Percentiles rank a stretch among this genome's conserved stretches.
These are phyloP conservation scores for Penicillium lagena DNA, from an alignment of 495 filamentous ascomycete genomes.

Conservation along the genomic window DNA sequence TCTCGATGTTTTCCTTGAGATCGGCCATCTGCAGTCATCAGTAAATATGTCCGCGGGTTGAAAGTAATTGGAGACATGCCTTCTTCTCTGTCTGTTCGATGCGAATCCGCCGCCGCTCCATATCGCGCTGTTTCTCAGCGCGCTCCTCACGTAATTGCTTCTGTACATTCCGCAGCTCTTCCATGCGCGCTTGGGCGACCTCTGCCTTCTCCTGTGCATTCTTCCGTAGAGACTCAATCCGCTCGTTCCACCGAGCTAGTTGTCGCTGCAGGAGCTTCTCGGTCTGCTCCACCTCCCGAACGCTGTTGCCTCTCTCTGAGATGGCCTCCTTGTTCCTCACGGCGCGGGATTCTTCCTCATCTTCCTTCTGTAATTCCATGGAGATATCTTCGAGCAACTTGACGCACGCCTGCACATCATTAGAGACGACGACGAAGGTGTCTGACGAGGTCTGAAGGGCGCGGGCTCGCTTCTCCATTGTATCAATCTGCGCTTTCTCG, in stretches of 20 bases:
- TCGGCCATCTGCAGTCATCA: slow-evolving; percentile 72
- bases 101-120: slow-evolving; percentile 80
- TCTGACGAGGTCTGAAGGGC: slow-evolving; percentile 90
- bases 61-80: slow-evolving; percentile 42
- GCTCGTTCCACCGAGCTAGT: slow-evolving; percentile 72
- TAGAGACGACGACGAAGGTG: slow-evolving; percentile 74
- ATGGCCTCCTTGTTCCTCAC: slow-evolving; percentile 78
- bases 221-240: slow-evolving; percentile 72
- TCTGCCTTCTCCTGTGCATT: slow-evolving; percentile 75
- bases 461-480: slow-evolving; percentile 74
- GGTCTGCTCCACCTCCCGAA: slow-evolving; percentile 81
- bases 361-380: slow-evolving; percentile 77
- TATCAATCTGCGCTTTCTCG: slow-evolving; percentile 79
- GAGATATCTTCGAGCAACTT: slow-evolving; percentile 85
- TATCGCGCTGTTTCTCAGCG: slow-evolving; percentile 75
- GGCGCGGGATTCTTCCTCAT: slow-evolving; percentile 76
- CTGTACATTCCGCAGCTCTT: slow-evolving; percentile 78
- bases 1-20: slow-evolving; percentile 93
- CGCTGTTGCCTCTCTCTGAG: slow-evolving; percentile 77
- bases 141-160: slow-evolving; percentile 77
- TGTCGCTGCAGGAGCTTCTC: slow-evolving; percentile 81
- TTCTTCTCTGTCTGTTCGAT: slow-evolving; percentile 99
- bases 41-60: neutral
- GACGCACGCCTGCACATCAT: slow-evolving; percentile 78
- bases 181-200: slow-evolving; percentile 78